A percentile compares a stretch with the other conserved stretches of the same genome.
These are phyloP conservation scores for Pigoraptor vietnamica DNA, from an alignment of 78 protist genomes.

Conservation along the genomic window DNA sequence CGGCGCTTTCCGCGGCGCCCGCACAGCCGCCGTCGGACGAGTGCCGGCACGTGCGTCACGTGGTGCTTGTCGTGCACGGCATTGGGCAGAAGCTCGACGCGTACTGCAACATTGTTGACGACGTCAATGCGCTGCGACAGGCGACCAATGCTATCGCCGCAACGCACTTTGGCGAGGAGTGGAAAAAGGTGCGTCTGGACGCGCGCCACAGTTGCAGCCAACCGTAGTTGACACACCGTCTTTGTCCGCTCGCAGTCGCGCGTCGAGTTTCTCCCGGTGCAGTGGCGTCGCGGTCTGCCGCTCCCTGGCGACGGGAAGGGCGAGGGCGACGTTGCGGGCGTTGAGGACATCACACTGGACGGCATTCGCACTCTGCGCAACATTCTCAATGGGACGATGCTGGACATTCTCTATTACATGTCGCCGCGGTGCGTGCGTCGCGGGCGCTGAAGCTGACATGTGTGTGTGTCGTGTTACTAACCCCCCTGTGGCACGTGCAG, in stretches of 20 bases:
- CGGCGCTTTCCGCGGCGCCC: not conserved
- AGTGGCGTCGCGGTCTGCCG: not conserved
- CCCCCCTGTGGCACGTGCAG: too few relatives aligned
- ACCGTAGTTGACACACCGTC: not conserved
- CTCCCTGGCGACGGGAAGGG: not conserved
- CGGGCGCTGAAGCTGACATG: too few relatives aligned
- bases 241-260: not conserved
- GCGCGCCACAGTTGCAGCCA: not conserved
- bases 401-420: not conserved
- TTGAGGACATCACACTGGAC: not conserved
- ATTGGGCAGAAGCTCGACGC: constrained; percentile 2
- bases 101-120: not conserved
- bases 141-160: not conserved
- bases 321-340: not conserved
- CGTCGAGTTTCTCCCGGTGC: not conserved
- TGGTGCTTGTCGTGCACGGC: constrained; percentile 12
- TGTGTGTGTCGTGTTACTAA: too few relatives aligned
- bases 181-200: not conserved
- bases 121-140: not conserved
- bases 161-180: not conserved
- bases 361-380: not conserved
- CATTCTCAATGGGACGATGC: not conserved
- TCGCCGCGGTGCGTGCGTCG: not conserved
- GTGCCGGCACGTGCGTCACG: not conserved
- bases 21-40: not conserved